Evolutionary conservation across 192 early-diverging fungal genomes (phyloP).

Genomic region (Gamsiella multidivaricata): DNA sequence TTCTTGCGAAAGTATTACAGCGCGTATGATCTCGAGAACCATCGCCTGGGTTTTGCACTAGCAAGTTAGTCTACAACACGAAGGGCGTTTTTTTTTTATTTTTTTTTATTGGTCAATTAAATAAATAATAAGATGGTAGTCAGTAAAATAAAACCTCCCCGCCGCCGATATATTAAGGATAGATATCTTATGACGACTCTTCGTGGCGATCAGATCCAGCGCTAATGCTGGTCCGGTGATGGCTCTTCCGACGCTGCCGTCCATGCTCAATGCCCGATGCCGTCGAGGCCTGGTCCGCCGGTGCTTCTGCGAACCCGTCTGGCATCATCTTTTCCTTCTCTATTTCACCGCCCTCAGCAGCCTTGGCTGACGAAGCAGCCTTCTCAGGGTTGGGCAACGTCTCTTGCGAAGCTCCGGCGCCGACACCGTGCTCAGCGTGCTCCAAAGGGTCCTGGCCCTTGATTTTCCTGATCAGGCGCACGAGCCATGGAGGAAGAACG

Average conservation of each 20-base stretch:
- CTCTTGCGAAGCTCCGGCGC: conserved; percentile 17
- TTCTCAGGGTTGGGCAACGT: conserved; percentile 12
- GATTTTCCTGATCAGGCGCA: conserved; percentile 39
- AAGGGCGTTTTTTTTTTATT: too few relatives aligned
- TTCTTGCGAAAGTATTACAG: conserved; percentile 84
- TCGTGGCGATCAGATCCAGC: conserved; percentile 1
- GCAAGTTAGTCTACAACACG: conserved; percentile 12
- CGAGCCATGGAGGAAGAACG: conserved; percentile 48
- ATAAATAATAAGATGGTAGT: too few relatives aligned
- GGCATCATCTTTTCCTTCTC: conserved; percentile 22
- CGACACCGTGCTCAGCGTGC: conserved; percentile 28
- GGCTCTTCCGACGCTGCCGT: conserved; percentile 13
- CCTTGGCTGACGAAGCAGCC: background rate
- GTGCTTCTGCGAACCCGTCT: background rate
- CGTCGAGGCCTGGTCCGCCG: background rate
- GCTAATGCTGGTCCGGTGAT: conserved; percentile 36
- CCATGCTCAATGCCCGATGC: conserved; percentile 17
- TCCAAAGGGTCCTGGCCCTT: conserved; percentile 39
- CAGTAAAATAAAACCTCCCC: too few relatives aligned
- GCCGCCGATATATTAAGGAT: too few relatives aligned
- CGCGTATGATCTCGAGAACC: conserved; percentile 71
- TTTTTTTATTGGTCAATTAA: too few relatives aligned
- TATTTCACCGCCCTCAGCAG: background rate
- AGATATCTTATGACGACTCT: background rate
- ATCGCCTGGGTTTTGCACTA: conserved; percentile 69